A percentile compares a stretch with the other conserved stretches of the same genome.
phyloP scores from a whole-genome alignment of 2,329 filamentous ascomycete genomes.

The Trichoderma atroviride region DNA sequence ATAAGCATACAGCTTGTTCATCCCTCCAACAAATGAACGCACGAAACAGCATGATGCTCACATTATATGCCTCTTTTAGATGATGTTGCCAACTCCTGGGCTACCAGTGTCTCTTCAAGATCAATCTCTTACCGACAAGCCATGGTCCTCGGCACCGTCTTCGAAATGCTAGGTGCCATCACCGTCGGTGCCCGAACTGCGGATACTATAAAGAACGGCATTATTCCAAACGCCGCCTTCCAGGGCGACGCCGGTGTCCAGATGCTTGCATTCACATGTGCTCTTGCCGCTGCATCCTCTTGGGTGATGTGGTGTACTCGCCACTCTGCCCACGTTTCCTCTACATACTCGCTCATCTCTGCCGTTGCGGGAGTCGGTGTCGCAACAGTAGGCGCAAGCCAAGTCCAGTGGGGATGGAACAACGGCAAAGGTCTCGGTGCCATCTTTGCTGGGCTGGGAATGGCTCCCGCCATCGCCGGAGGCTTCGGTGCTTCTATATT shows the following conservation, averaged over 20 bases:
- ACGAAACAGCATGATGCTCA: neutral
- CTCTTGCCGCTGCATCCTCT: constrained; percentile 62
- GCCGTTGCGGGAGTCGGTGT: constrained; percentile 69
- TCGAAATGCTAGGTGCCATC: constrained; percentile 68
- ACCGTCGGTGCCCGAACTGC: constrained; percentile 68
- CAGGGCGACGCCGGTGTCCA: constrained; percentile 63
- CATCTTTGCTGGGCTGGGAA: constrained; percentile 70
- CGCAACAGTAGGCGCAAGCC: constrained; percentile 60
- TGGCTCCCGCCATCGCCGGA: constrained; percentile 70
- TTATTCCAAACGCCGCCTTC: constrained; percentile 64
- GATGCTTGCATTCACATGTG: constrained; percentile 67
- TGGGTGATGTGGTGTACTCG: constrained; percentile 81
- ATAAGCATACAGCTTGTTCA: neutral
- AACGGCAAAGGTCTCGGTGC: constrained; percentile 68
- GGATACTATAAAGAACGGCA: constrained; percentile 76
- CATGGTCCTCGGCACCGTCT: constrained; percentile 65
- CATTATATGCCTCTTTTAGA: constrained; percentile 47
- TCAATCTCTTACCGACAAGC: constrained; percentile 71
- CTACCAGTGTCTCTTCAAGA: constrained; percentile 75
- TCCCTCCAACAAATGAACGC: neutral
- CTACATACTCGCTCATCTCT: constrained; percentile 70
- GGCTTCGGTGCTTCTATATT: constrained; percentile 69
- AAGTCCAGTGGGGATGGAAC: constrained; percentile 73
- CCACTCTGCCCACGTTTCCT: constrained; percentile 71
- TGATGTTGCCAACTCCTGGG: constrained; percentile 85